A percentile compares a stretch with the other conserved stretches of the same genome.
Conservation (phyloP, 208 protist species). For the Phytomonas sp. region DNA sequence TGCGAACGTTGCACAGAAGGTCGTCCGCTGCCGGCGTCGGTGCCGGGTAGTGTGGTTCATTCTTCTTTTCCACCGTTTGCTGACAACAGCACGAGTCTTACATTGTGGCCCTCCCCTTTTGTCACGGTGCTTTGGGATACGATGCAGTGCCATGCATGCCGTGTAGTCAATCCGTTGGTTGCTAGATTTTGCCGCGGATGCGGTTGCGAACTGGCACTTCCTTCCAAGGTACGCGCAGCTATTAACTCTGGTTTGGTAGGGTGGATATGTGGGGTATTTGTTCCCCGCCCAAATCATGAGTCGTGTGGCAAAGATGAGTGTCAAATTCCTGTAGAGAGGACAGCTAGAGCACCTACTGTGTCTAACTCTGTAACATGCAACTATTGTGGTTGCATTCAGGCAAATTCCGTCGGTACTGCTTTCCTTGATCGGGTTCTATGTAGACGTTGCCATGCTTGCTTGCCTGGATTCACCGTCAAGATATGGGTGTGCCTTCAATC, state of each 20-base stretch:
- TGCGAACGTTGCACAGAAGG: constrained; percentile 18
- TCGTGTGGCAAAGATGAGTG: background rate
- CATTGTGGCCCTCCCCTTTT: background rate
- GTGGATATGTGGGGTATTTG: background rate
- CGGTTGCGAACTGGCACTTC: background rate
- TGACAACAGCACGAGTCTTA: background rate
- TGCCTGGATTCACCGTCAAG: background rate
- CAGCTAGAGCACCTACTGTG: background rate
- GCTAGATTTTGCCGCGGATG: background rate
- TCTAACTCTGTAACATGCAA: background rate
- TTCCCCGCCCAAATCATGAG: background rate
- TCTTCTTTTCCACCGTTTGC: background rate
- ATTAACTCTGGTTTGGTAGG: background rate
- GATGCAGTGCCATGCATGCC: constrained; percentile 22
- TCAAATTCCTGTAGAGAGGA: background rate
- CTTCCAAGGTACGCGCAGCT: background rate
- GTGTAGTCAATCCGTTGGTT: constrained; percentile 6
- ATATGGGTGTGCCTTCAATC: constrained; percentile 57
- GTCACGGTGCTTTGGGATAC: background rate
- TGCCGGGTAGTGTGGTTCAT: background rate
- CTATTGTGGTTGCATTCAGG: background rate
- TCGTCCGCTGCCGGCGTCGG: background rate
- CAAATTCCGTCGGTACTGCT: background rate
- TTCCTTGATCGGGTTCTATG: background rate
- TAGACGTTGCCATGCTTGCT: constrained; percentile 2